Conservation (phyloP, 306 rosid species). For the Begonia loranthoides region DNA sequence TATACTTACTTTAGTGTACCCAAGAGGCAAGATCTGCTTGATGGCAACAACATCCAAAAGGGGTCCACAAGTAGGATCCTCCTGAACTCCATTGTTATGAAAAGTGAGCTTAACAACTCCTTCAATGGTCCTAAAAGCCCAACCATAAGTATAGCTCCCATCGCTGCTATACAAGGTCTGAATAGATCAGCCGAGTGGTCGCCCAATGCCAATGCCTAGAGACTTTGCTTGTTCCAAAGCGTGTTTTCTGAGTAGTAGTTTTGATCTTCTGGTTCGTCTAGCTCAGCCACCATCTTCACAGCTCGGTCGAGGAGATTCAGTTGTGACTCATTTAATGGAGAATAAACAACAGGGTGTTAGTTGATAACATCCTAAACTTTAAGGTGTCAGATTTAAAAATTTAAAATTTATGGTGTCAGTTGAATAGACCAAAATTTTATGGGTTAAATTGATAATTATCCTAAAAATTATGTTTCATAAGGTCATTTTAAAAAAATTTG, state of each 20-base stretch:
- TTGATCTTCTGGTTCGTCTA: conserved; percentile 73
- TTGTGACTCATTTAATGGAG: no score
- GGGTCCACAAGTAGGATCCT: conserved; percentile 48
- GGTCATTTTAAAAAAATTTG: no score
- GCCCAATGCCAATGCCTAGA: conserved; percentile 51
- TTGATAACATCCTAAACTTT: no score
- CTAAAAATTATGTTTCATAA: no score
- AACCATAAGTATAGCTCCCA: conserved; percentile 38
- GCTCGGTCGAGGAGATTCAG: conserved; percentile 96
- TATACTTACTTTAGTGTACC: conserved; percentile 3
- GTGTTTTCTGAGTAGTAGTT: conserved; percentile 84
- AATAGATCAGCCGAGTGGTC: conserved; percentile 16
- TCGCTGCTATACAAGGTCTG: conserved; percentile 30
- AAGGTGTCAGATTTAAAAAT: no score
- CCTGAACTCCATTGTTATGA: conserved; percentile 40
- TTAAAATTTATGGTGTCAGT: no score
- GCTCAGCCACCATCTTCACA: conserved; percentile 94
- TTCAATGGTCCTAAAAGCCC: conserved; percentile 20
- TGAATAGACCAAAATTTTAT: no score
- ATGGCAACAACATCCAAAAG: conserved; percentile 39
- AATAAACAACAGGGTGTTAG: no score
- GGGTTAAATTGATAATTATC: no score
- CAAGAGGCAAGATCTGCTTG: conserved; percentile 23
- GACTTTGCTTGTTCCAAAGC: conserved; percentile 81
- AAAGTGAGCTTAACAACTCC: conserved; percentile 24